phyloP scores from a whole-genome alignment of 345 rosid species.

The Brassica carinata region DNA sequence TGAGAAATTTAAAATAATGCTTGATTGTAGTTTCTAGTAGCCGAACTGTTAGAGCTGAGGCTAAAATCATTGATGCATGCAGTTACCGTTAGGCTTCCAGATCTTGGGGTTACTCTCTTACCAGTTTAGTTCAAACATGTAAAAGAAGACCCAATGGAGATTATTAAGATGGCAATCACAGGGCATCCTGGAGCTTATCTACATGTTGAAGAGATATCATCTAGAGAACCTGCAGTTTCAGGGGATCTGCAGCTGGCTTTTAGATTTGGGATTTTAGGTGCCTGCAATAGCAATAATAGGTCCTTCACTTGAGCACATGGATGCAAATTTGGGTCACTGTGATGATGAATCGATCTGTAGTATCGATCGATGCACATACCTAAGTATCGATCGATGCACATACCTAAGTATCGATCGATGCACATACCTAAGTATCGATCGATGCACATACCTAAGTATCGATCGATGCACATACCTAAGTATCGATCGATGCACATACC shows the following conservation, averaged over 20 bases:
- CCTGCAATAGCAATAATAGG: slow-evolving; percentile 90
- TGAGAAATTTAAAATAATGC: slow-evolving; percentile 79
- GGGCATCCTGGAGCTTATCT: slow-evolving; percentile 86
- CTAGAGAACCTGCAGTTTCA: slow-evolving; percentile 96
- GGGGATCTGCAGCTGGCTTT: slow-evolving; percentile 97
- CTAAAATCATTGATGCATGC: slow-evolving; percentile 69
- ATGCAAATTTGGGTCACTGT: slow-evolving; percentile 76
- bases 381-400: too few relatives aligned
- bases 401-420: too few relatives aligned
- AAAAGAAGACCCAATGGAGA: slow-evolving; percentile 86
- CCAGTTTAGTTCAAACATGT: slow-evolving; percentile 95
- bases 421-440: too few relatives aligned
- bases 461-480: too few relatives aligned
- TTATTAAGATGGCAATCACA: slow-evolving; percentile 88
- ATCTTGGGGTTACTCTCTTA: slow-evolving; percentile 84
- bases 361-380: too few relatives aligned
- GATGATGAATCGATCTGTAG: slow-evolving; percentile 87
- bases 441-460: too few relatives aligned
- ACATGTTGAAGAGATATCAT: slow-evolving; percentile 64
- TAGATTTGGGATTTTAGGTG: slow-evolving; percentile 94
- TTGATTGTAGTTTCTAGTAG: slow-evolving; percentile 79
- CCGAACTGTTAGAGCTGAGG: slow-evolving; percentile 80
- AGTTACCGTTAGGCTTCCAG: slow-evolving; percentile 84
- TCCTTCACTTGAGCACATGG: slow-evolving; percentile 88
- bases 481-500: too few relatives aligned